Evolutionary conservation across 192 early-diverging fungal species (phyloP), one percentile per base, ranked within the genome.

Genomic region (Coemansia sp.): DNA sequence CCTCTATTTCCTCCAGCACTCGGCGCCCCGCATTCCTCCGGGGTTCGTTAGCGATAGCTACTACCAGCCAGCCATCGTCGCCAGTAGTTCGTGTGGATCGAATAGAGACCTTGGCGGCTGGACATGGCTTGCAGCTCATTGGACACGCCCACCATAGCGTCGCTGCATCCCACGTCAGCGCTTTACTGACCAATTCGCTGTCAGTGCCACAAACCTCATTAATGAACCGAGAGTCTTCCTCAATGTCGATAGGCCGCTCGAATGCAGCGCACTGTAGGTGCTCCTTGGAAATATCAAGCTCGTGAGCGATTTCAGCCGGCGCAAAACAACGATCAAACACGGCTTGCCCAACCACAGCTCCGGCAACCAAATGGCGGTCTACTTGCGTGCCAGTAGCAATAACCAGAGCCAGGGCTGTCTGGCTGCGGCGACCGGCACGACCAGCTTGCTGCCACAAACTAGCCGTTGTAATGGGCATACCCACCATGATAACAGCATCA

Each of bases 181-280:
- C n/a, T 3, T 25, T 36, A 8, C 20, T 3, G 23, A n/a, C 26
- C 6, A 55, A 55, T 7, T 16, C 26, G 6, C 14, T 16, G 26
- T 6, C 14, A 6, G 14, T 4, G 12, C 10, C 14, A n/a, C 23
- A 13, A 1, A 55, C 33, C 6, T 55, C 28, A 7, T 0, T 16
- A n/a, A 31, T 7, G 33, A 55, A 55, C 28, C 0, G 1, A 0
- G 26, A 31, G 14, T 55, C 52, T 33, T 14, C 52, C 20, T 5
- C 10, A 5, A 3, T 13, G 6, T 57, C 48, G 18, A 73, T 56
- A 1, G 70, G 77, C 34, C 61, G 28, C 74, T 94, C 92, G 34
- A 77, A 75, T 35, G 92, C 91, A 3, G 92, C 90, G 59, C 92
- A 94, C 35, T 88, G 87, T 16, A 92, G 52, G 53, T 92, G 91